phyloP scores from a whole-genome alignment of 2,329 filamentous ascomycete species.

The Calcarisporium arbuscula region DNA sequence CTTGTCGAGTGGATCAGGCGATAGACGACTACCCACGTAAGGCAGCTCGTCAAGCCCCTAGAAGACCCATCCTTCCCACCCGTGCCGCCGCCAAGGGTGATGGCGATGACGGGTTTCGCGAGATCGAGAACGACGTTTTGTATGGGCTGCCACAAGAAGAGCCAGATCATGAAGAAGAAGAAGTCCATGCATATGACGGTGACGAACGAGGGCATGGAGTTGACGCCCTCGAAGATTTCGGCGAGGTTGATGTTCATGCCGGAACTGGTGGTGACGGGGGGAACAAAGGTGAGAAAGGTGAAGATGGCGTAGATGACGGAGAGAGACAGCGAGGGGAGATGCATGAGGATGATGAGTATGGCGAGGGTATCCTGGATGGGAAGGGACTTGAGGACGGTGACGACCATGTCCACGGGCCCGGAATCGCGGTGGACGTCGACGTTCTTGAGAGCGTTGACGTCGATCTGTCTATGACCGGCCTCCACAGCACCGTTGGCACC shows the following conservation, averaged over 20 bases:
- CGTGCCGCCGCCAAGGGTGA: constrained; percentile 79
- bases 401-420: constrained; percentile 68
- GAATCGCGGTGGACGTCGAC: constrained; percentile 62
- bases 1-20: constrained; percentile 46
- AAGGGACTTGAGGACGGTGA: constrained; percentile 83
- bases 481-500: constrained; percentile 30
- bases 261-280: constrained; percentile 70
- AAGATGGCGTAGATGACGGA: constrained; percentile 89
- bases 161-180: constrained; percentile 76
- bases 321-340: constrained; percentile 80
- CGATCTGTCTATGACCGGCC: constrained; percentile 57
- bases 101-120: constrained; percentile 86
- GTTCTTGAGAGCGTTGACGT: constrained; percentile 64
- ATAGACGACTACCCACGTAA: constrained; percentile 57
- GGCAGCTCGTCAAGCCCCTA: constrained; percentile 65
- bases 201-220: constrained; percentile 77
- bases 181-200: constrained; percentile 81
- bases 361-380: constrained; percentile 93
- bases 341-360: constrained; percentile 91
- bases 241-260: constrained; percentile 76
- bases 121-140: constrained; percentile 86
- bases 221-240: constrained; percentile 84
- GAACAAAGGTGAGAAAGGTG: constrained; percentile 86
- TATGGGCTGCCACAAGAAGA: constrained; percentile 79
- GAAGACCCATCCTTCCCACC: constrained; percentile 62